phyloP scores from a whole-genome alignment of 352 stramenopile genomes.

The Globisporangium perplexum region DNA sequence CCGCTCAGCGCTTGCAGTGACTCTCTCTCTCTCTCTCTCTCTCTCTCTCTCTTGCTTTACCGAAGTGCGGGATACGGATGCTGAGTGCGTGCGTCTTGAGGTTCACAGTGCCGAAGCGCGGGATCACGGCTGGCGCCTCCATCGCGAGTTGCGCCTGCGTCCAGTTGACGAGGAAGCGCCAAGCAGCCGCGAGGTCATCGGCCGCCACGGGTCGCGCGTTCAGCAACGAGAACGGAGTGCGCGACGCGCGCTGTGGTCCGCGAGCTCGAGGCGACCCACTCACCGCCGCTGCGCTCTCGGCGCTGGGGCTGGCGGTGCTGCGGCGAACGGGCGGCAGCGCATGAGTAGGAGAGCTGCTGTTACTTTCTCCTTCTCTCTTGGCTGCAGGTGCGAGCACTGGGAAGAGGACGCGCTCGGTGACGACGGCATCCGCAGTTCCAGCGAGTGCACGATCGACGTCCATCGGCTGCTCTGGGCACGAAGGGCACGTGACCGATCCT shows the following conservation, averaged over 20 bases:
- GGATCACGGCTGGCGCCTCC: conserved; percentile 61
- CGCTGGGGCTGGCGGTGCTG: background rate
- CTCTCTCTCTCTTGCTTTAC: conserved; percentile 14
- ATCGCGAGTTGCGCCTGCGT: conserved; percentile 45
- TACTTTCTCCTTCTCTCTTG: background rate
- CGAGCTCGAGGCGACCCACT: background rate
- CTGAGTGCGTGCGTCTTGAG: conserved; percentile 37
- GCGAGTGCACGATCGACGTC: background rate
- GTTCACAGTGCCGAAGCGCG: conserved; percentile 60
- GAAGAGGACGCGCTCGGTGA: background rate
- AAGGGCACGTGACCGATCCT: too few relatives aligned
- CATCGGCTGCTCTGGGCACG: background rate
- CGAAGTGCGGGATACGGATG: conserved; percentile 59
- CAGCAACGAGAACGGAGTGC: background rate
- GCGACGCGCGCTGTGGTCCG: background rate
- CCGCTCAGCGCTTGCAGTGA: too few relatives aligned
- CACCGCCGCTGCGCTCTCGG: background rate
- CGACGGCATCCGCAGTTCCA: background rate
- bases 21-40: too few relatives aligned
- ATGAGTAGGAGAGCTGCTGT: background rate
- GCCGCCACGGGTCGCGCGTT: background rate
- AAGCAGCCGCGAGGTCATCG: background rate
- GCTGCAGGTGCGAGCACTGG: background rate
- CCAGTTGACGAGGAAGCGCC: background rate
- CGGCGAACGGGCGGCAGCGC: background rate